Conservation (phyloP, 2,329 filamentous ascomycete species). For the Incumbomyces lentus region DNA sequence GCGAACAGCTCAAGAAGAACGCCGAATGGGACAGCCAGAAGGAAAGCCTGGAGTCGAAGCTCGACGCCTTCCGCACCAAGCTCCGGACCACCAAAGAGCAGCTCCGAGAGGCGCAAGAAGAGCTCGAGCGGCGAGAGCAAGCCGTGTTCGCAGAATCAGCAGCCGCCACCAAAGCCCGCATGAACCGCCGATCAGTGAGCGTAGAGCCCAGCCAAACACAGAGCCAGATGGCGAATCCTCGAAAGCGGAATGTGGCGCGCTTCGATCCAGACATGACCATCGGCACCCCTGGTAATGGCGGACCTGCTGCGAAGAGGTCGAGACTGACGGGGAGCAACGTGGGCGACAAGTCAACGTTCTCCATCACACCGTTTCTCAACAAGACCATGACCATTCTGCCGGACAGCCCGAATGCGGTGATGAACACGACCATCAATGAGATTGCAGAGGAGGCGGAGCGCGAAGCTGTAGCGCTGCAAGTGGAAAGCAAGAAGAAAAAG, state of each 20-base stretch:
- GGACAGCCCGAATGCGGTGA: slow-evolving; percentile 25
- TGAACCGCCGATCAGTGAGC: slow-evolving; percentile 11
- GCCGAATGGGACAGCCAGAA: slow-evolving; percentile 53
- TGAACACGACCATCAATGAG: slow-evolving; percentile 12
- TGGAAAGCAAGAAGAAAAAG: neutral
- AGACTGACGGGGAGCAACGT: slow-evolving; percentile 45
- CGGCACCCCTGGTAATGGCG: slow-evolving; percentile 41
- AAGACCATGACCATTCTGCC: slow-evolving; percentile 52
- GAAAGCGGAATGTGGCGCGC: slow-evolving; percentile 34
- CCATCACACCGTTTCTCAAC: slow-evolving; percentile 87
- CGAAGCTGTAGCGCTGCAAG: neutral
- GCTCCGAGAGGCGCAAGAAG: slow-evolving; percentile 54
- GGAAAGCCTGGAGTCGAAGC: slow-evolving; percentile 57
- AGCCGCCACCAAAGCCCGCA: slow-evolving; percentile 18
- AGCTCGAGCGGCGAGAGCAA: slow-evolving; percentile 35
- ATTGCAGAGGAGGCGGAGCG: slow-evolving; percentile 4
- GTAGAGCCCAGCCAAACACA: slow-evolving; percentile 1
- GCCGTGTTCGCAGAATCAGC: slow-evolving; percentile 24
- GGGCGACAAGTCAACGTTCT: slow-evolving; percentile 85
- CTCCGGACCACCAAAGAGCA: slow-evolving; percentile 60
- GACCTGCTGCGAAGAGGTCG: slow-evolving; percentile 45
- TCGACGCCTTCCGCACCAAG: slow-evolving; percentile 60
- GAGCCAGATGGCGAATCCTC: slow-evolving; percentile 21
- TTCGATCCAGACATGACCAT: slow-evolving; percentile 38
- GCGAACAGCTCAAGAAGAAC: slow-evolving; percentile 45